phyloP scores from a whole-genome alignment of 192 early-diverging fungal genomes.

The Backusella westeae region DNA sequence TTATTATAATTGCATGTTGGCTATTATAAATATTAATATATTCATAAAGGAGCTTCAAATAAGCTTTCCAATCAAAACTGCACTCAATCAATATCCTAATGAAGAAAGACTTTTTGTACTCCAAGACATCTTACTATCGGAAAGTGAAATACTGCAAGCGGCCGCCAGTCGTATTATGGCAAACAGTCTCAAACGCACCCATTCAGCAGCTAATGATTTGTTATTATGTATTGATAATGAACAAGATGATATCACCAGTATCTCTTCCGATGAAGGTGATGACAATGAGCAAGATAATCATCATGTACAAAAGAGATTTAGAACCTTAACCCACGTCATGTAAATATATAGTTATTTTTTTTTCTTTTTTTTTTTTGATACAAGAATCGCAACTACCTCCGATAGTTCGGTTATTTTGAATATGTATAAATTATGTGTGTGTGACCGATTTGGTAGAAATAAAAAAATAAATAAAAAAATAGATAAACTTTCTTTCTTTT shows the following conservation, averaged over 20 bases:
- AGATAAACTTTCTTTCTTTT: slow-evolving; percentile 2
- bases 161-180: slow-evolving; percentile 7
- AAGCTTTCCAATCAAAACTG: slow-evolving; percentile 1
- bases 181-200: slow-evolving; percentile 1
- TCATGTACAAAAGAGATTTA: slow-evolving; percentile 11
- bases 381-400: neutral
- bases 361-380: neutral
- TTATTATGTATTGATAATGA: neutral
- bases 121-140: slow-evolving; percentile 7
- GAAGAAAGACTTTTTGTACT: slow-evolving; percentile 13
- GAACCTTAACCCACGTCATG: slow-evolving; percentile 9
- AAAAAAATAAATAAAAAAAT: neutral
- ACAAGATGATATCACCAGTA: neutral
- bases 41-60: neutral
- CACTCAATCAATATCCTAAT: slow-evolving; percentile 1
- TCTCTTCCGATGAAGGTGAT: neutral
- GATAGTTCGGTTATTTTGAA: slow-evolving; percentile 6
- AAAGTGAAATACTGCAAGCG: neutral
- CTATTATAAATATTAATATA: neutral
- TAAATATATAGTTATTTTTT: neutral
- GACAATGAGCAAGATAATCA: neutral
- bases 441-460: neutral
- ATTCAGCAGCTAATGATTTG: neutral
- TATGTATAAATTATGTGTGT: slow-evolving; percentile 1
- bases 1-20: neutral